Base-by-base conservation (phyloP, 768 basidiomycete genomes). In the Boletus pseudo-olivaceus region DNA sequence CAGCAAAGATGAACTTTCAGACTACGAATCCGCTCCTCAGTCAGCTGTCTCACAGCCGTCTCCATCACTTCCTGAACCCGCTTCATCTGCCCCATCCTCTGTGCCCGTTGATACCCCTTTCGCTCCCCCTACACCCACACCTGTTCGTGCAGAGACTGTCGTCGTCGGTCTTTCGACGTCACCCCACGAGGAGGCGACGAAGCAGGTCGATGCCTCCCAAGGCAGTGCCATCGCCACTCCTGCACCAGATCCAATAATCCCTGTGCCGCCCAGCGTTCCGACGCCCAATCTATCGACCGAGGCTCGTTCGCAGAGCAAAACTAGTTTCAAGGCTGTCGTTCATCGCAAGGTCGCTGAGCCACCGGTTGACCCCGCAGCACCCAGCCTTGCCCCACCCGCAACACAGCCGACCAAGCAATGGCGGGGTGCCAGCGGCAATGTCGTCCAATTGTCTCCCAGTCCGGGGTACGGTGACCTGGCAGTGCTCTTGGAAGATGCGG, bases 301-400 rank as follows among this genome's bases (percentile, higher is more conserved):
- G 17, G 3, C 47, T 12, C 58, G 20, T 19, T 38, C 47, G 12
- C 60, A 55, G 40, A 51, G 39, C 30, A 72, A 57, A 41, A 23
- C 58, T 11, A 70, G 73, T 5, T 85, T 85, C 68, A 75, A 71
- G 45, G 81, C 83, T 26, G 78, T 84, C 15, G 83, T 85, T 38
- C 84, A 84, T 58, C 68, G 75, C 55, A 84, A 80, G 61, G 74
- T 81, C 27, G 71, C 74, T 5, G 81, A 82, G 48, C 44, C 54
- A 2, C 43, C 64, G 19, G 51, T 62, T 29, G 19, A 63, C 10
- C 51, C 74, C 1, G 32, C 51, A 23, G 27, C 55, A 6, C 49
- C 50, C 43, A 43, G 0, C 53, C 67, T 64, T 32, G 56, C 55
- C 8, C 53, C 60, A 9, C 47, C 61, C 11, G 61, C 61, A 42